A percentile compares a stretch with the other conserved stretches of the same genome.
phyloP scores from a whole-genome alignment of 495 filamentous ascomycete genomes.

The Delitschia confertaspora region DNA sequence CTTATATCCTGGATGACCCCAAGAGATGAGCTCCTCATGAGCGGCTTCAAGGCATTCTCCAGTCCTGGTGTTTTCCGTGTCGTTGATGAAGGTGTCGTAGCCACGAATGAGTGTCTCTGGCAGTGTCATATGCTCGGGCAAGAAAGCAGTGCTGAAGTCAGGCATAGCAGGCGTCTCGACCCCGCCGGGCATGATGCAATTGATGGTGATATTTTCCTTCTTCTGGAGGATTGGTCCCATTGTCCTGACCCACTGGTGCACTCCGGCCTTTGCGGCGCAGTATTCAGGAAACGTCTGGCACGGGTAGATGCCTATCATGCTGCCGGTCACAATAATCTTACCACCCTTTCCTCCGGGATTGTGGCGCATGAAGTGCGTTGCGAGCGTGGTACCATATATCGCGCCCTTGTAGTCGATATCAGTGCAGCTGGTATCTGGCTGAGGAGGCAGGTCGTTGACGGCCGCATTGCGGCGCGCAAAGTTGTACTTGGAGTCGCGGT shows the following conservation, averaged over 20 bases:
- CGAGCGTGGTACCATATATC: slow-evolving; percentile 3
- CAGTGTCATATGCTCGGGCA: slow-evolving; percentile 1
- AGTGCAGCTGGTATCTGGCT: slow-evolving; percentile 1
- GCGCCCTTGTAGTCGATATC: background rate
- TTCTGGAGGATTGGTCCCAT: background rate
- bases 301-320: background rate
- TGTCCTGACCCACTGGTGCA: background rate
- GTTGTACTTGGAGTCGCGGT: slow-evolving; percentile 1
- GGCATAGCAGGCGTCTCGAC: slow-evolving; percentile 2
- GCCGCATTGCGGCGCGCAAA: background rate
- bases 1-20: background rate
- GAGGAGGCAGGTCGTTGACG: slow-evolving; percentile 3
- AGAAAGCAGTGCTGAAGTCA: slow-evolving; percentile 1
- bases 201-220: slow-evolving; percentile 1
- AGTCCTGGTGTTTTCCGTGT: background rate
- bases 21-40: background rate
- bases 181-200: slow-evolving; percentile 1
- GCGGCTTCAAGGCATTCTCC: background rate
- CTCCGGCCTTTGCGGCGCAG: slow-evolving; percentile 1
- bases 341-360: background rate
- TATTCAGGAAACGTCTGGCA: background rate
- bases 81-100: slow-evolving; percentile 1
- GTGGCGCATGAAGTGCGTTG: slow-evolving; percentile 5
- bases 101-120: background rate
- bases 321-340: slow-evolving; percentile 1